phyloP scores from a whole-genome alignment of 2,329 filamentous ascomycete genomes.

The Hypoxylon sp. region DNA sequence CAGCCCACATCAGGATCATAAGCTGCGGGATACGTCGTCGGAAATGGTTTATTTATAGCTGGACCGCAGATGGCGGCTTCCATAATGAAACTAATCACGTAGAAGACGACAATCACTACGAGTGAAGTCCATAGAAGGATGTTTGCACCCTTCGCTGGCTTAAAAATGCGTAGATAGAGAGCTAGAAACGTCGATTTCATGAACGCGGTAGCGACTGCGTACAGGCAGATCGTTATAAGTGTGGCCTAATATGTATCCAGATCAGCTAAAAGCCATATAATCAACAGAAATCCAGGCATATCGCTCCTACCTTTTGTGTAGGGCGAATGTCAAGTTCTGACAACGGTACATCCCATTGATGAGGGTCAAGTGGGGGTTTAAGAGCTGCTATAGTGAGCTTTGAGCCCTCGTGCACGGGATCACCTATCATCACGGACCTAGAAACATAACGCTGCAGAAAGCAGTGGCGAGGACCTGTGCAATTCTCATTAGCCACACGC shows the following conservation, averaged over 20 bases:
- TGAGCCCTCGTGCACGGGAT: neutral
- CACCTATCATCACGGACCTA: constrained; percentile 25
- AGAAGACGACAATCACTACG: constrained; percentile 38
- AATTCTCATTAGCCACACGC: constrained; percentile 2
- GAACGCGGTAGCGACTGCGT: constrained; percentile 37
- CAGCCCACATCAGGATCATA: constrained; percentile 40
- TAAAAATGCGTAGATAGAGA: constrained; percentile 46
- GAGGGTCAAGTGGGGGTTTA: constrained; percentile 35
- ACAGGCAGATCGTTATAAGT: constrained; percentile 36
- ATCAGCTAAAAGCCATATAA: neutral
- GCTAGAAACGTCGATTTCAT: constrained; percentile 44
- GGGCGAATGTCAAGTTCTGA: constrained; percentile 26
- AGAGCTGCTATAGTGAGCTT: constrained; percentile 35
- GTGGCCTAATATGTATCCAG: constrained; percentile 32
- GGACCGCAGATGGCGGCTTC: constrained; percentile 39
- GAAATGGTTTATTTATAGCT: constrained; percentile 17
- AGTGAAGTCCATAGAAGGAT: constrained; percentile 42
- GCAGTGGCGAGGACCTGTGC: constrained; percentile 38
- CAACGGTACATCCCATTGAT: constrained; percentile 47
- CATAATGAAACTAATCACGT: constrained; percentile 32
- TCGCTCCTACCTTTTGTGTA: constrained; percentile 33
- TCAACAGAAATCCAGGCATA: neutral
- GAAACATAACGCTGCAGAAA: constrained; percentile 37
- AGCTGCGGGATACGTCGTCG: constrained; percentile 15
- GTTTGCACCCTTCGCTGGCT: constrained; percentile 30